Conservation (phyloP, 768 basidiomycete genomes). For the Kwoniella sp. region DNA sequence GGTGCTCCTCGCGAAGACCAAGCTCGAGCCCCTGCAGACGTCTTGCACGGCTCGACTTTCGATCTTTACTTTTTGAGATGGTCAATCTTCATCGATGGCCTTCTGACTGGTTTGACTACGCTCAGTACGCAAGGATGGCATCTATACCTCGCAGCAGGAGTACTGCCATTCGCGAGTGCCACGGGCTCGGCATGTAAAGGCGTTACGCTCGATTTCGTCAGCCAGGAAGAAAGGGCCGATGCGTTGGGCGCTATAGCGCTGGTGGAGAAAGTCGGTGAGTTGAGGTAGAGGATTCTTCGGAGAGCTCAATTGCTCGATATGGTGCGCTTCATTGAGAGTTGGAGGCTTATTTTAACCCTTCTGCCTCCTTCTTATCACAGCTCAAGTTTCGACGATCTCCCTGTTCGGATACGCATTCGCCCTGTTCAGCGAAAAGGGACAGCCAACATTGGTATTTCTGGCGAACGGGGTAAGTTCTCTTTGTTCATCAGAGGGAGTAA, state of each 20-base stretch:
- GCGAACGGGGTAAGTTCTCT: slow-evolving; percentile 47
- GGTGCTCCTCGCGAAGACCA: slow-evolving; percentile 23
- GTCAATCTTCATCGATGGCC: slow-evolving; percentile 49
- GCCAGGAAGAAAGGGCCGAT: slow-evolving; percentile 42
- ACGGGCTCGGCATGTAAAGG: slow-evolving; percentile 54
- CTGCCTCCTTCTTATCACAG: too few relatives aligned
- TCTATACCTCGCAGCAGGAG: slow-evolving; percentile 46
- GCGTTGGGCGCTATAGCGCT: slow-evolving; percentile 52
- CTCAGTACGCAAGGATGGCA: slow-evolving; percentile 44
- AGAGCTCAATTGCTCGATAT: not conserved
- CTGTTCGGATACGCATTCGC: slow-evolving; percentile 44
- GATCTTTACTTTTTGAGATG: slow-evolving; percentile 53
- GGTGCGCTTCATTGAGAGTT: too few relatives aligned
- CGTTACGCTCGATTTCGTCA: slow-evolving; percentile 54
- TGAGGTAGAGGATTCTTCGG: not conserved
- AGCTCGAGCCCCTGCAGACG: slow-evolving; percentile 31
- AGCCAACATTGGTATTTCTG: slow-evolving; percentile 41
- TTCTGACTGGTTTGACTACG: slow-evolving; percentile 41
- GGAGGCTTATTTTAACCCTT: too few relatives aligned
- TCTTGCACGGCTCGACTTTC: slow-evolving; percentile 43
- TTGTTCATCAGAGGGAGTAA: too few relatives aligned
- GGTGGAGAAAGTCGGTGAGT: slow-evolving; percentile 48
- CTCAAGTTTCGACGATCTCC: slow-evolving; percentile 41
- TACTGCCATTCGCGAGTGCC: slow-evolving; percentile 53
- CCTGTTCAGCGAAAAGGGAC: slow-evolving; percentile 32